Evolutionary conservation across 805 yeast species (phyloP), one percentile per base, ranked within the genome.

Genomic region (Metschnikowia gelsemii): DNA sequence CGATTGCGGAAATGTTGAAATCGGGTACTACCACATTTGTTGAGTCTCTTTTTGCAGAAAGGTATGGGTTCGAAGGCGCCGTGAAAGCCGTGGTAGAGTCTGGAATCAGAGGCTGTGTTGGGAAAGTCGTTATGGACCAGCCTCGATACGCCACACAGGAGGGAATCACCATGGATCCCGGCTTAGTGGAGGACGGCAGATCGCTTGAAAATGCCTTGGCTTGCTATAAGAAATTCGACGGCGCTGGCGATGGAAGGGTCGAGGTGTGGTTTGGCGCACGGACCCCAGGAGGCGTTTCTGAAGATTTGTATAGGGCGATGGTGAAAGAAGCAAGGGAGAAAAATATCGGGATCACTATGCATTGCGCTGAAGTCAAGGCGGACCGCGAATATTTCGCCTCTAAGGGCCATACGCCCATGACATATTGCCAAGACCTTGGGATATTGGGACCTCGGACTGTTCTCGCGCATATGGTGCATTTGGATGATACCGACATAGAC

Each of bases 91-190:
- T 48, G 7, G 45, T 43, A 12, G 51, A 48, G 8, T 48, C 51
- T 4, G 51, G 50, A 8, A 46, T 48, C 26, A 29, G 51, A 35
- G 51, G 51, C 17, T 48, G 51, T 27, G 38, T 48, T 11, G 48
- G 52, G 22, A 48, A 46, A 20, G 50, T 46, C 12, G 50, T 48
- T 9, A 46, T 48, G 52, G 50, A 48, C 20, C 52, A 48, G 26
- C 52, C 52, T 8, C 50, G 52, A 5, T 48, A 48, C 20, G 52
- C 52, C 20, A 46, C 50, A 5, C 50, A 48, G 30, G 46, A 46
- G 13, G 52, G 48, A 2, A 33, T 46, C 19, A 46, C 48, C 14
- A 46, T 46, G 50, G 42, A 46, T 12, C 35, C 42, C 2, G 50
- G 52, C 1, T 42, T 43, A 18, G 50, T 46, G 21, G 50, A 48